Evolutionary conservation across 495 filamentous ascomycete genomes (phyloP), one percentile per base, ranked within the genome.

Genomic region (Penicillium riverlandense): DNA sequence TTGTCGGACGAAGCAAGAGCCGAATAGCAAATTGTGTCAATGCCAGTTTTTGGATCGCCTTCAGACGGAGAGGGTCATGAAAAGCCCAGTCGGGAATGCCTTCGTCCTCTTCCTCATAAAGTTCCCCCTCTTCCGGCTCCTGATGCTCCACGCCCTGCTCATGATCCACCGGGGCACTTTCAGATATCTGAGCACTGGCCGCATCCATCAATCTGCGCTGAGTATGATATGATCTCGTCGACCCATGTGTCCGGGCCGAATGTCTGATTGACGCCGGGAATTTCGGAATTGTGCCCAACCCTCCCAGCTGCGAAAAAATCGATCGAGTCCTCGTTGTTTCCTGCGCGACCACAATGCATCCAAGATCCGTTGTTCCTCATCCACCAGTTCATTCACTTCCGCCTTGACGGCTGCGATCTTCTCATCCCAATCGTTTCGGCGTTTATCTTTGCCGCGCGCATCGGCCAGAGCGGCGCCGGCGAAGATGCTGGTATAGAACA

Each of bases 401-500:
- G 66, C 68, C 52, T 67, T 69, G 1, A 69, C 70, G 2, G 66
- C 68, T 31, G 70, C 68, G 28, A 73, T 71, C 50, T 69, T 70
- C 50, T 74, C 68, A 43, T 88, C 80, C 70, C 84, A 83, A 53
- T 86, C 75, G 44, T 71, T 65, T 39, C 75, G 75, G 43, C 81
- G 74, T 45, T 70, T 56, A 37, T 78, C 69, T 59, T 90, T 90
- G 6, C 67, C 70, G 40, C 68, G 69, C 1, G 78, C 78, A 63
- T 89, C 86, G 27, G 76, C 68, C 2, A 85, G 61, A 32, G 83
- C 76, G 1, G 85, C 87, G n/a, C 79, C 78, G 2, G 81, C 84
- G 45, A 88, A 79, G 32, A 88, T 80, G 42, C 82, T 79, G 3
- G 82, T 81, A 53, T 87, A 88, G 47, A 79, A 74, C 10, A 82